Evolutionary conservation across 305 asterid species (phyloP), one percentile per base, ranked within the genome.

Genomic region (Fraxinus nigra): DNA sequence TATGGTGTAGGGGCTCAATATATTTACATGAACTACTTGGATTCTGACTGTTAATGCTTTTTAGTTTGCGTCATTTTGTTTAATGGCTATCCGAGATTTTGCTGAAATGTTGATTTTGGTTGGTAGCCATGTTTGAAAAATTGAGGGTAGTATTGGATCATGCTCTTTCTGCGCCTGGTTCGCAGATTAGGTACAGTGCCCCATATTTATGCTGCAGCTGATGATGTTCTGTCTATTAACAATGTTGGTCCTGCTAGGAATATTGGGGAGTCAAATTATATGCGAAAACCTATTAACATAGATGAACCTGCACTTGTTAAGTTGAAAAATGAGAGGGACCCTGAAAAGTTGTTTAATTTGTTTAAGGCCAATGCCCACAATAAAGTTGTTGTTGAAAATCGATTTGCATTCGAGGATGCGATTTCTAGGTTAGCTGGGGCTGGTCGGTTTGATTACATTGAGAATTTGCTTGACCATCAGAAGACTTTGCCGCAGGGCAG

Each of bases 361-460:
- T 94, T 94, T 79, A 92, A 86, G 87, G 92, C 92, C 78, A 94
- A 91, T 90, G 94, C 96, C 56, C 85, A 82, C 43, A 94, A 94
- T 76, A 89, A 30, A 82, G 16, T 91, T 79, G 92, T 94, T 11
- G 84, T 92, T 22, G 98, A 94, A 86, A 92, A 91, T 65, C 86
- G 93, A 24, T 90, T 90, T 85, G 98, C 86, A 5, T 94, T 91
- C 70, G 95, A 91, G 85, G 98, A 92, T 83, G 89, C 91, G 0
- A 84, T 94, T 82, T 88, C 92, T 88, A 85, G 96, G 81, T 85
- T 94, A 85, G 93, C 93, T 77, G 98, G 98, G 59, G 98, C 97
- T 0, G 87, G 93, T 4, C 70, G 94, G 22, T 89, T 92, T 70
- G 98, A 92, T 89, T 91, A 91, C 76, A 89, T 92, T 28, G 97